These are phyloP conservation scores for Solanum gandarillasii DNA, from an alignment of 257 asterid genomes.

Conservation along the genomic window DNA sequence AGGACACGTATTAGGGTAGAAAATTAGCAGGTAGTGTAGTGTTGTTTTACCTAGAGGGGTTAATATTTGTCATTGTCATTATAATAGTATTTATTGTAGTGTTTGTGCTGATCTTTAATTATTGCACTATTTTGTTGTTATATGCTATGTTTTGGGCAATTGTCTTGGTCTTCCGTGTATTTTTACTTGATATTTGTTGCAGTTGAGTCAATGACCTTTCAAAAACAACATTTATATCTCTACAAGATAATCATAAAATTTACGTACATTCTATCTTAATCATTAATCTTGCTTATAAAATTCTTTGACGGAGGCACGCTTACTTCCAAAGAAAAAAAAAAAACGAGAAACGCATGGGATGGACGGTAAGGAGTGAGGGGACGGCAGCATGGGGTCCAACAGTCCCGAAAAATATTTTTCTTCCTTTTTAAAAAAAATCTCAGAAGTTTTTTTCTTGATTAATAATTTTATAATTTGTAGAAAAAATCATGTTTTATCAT, in stretches of 20 bases:
- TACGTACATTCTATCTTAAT: too few species aligned
- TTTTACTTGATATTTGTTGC: not conserved
- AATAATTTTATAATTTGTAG: not conserved
- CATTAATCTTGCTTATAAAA: not conserved
- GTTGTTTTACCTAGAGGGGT: not conserved
- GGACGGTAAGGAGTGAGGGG: not conserved
- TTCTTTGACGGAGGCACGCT: not conserved
- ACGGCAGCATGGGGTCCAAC: not conserved
- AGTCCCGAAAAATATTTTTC: not conserved
- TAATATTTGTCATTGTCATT: not conserved
- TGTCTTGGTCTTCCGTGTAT: not conserved
- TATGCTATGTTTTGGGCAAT: not conserved
- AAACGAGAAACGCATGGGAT: not conserved
- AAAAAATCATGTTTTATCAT: too few species aligned
- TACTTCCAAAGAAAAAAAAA: not conserved
- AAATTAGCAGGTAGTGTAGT: not conserved
- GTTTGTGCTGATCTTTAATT: too few species aligned
- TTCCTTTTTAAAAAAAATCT: not conserved
- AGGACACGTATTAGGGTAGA: not conserved
- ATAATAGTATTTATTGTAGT: not conserved
- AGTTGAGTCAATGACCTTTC: not conserved
- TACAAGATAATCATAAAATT: too few species aligned
- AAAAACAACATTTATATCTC: fast-evolving
- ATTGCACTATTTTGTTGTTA: not conserved
- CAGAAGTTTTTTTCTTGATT: too few species aligned